phyloP scores from a whole-genome alignment of 1,284 basidiomycete species.

The Leccinum cinnamomeum region DNA sequence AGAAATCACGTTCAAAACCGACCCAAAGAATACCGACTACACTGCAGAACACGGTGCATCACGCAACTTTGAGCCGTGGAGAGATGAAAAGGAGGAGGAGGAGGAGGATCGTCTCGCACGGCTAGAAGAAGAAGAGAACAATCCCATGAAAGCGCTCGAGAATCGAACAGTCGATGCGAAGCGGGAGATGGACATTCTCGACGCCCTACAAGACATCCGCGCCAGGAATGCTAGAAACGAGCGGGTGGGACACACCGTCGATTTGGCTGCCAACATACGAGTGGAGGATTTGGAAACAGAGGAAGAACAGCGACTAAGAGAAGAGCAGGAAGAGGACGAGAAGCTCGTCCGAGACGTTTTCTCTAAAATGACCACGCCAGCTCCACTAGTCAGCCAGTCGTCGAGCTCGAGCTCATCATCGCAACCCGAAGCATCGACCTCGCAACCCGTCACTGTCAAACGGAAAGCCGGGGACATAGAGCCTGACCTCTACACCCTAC shows the following conservation, averaged over 20 bases:
- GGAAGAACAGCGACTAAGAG: conserved; percentile 63
- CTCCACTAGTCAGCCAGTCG: conserved; percentile 24
- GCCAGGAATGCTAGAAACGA: conserved; percentile 93
- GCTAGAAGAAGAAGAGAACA: conserved; percentile 85
- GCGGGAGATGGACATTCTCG: conserved; percentile 98
- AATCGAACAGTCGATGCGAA: conserved; percentile 89
- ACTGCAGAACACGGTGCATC: conserved; percentile 90
- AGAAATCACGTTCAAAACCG: conserved; percentile 99
- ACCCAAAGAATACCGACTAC: conserved; percentile 98
- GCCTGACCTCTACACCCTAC: conserved; percentile 67
- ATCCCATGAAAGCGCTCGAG: conserved; percentile 97
- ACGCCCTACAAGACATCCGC: conserved; percentile 93
- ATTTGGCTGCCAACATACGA: conserved; percentile 56
- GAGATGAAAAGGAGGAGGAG: conserved; percentile 74
- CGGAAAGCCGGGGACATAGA: conserved; percentile 74
- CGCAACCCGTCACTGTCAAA: conserved; percentile 46
- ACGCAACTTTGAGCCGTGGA: conserved; percentile 93
- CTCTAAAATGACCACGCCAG: conserved; percentile 61
- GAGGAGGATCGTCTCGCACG: conserved; percentile 78
- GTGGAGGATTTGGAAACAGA: conserved; percentile 68
- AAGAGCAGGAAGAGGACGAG: conserved; percentile 91
- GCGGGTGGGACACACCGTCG: conserved; percentile 65
- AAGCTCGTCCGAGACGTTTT: conserved; percentile 85
- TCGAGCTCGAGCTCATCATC: conserved; percentile 28
- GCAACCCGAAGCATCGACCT: conserved; percentile 27